Evolutionary conservation across 441 rosid species (phyloP).

Genomic region (Brassica hybrid): DNA sequence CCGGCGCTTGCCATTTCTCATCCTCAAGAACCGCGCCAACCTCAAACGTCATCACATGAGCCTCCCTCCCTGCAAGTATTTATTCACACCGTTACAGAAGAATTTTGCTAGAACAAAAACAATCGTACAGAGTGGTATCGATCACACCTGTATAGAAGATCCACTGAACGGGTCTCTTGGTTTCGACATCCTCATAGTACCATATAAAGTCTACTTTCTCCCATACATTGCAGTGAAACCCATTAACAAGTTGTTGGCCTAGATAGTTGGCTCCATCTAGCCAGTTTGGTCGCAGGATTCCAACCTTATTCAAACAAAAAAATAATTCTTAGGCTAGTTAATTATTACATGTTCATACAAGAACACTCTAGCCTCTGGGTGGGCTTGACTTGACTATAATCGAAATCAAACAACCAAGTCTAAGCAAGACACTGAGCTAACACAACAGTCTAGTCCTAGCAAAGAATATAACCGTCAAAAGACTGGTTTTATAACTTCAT

Average conservation of each 20-base stretch:
- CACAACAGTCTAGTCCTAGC: neutral
- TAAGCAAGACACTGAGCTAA: neutral
- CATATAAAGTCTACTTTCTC: constrained; percentile 76
- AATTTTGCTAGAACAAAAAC: neutral
- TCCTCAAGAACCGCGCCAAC: constrained; percentile 78
- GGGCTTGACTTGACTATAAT: constrained; percentile 2
- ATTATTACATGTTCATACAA: neutral
- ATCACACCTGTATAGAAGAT: constrained; percentile 66
- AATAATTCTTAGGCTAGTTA: too few relatives aligned
- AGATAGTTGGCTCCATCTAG: constrained; percentile 76
- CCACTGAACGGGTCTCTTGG: constrained; percentile 84
- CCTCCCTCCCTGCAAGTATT: constrained; percentile 63
- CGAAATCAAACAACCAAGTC: neutral
- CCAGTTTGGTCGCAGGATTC: constrained; percentile 86
- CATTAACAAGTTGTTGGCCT: constrained; percentile 60
- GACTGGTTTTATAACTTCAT: too few relatives aligned
- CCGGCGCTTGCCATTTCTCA: constrained; percentile 78
- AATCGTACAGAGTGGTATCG: neutral
- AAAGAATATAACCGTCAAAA: too few relatives aligned
- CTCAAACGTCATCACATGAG: constrained; percentile 83
- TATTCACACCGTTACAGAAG: neutral
- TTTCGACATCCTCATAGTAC: constrained; percentile 76
- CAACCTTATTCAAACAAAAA: constrained; percentile 47
- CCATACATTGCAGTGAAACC: constrained; percentile 85
- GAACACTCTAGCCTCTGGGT: neutral